These are phyloP conservation scores for Lentinula raphanica DNA, from an alignment of 768 basidiomycete species.

Conservation along the genomic window DNA sequence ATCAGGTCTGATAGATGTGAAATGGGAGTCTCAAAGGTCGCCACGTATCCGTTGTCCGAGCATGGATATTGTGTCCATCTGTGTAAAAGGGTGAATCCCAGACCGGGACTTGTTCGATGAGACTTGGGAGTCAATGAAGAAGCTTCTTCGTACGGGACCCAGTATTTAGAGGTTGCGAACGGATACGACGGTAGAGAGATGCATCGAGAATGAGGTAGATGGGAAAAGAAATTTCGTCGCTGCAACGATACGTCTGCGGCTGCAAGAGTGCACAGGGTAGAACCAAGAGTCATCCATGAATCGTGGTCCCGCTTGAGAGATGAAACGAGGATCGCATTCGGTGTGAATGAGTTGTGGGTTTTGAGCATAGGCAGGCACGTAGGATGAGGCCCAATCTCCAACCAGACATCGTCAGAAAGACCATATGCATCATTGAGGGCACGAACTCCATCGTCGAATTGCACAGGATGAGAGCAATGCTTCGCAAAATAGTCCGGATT, in stretches of 20 bases:
- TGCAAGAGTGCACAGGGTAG: constrained; percentile 47
- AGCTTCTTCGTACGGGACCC: constrained; percentile 43
- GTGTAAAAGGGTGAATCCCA: constrained; percentile 26
- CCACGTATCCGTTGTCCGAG: constrained; percentile 26
- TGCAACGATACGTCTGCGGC: constrained; percentile 31
- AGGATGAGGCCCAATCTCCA: constrained; percentile 66
- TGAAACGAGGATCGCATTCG: constrained; percentile 34
- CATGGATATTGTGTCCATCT: constrained; percentile 40
- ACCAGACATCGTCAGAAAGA: constrained; percentile 39
- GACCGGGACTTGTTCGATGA: constrained; percentile 3
- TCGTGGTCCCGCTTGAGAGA: constrained; percentile 44
- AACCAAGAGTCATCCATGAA: constrained; percentile 40
- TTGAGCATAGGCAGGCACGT: constrained; percentile 54
- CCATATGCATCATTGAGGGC: constrained; percentile 27
- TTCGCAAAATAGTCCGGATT: constrained; percentile 47
- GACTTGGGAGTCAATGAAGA: not conserved
- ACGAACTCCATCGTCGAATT: constrained; percentile 47
- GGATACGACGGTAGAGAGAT: constrained; percentile 62
- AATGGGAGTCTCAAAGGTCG: constrained; percentile 53
- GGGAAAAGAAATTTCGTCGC: constrained; percentile 53
- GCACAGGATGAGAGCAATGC: constrained; percentile 57
- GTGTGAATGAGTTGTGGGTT: constrained; percentile 28
- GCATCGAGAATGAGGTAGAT: constrained; percentile 35
- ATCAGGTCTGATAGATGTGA: constrained; percentile 38
- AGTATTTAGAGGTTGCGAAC: constrained; percentile 50